Evolutionary conservation across 768 basidiomycete genomes (phyloP).

Genomic region (Mycena rebaudengoi): DNA sequence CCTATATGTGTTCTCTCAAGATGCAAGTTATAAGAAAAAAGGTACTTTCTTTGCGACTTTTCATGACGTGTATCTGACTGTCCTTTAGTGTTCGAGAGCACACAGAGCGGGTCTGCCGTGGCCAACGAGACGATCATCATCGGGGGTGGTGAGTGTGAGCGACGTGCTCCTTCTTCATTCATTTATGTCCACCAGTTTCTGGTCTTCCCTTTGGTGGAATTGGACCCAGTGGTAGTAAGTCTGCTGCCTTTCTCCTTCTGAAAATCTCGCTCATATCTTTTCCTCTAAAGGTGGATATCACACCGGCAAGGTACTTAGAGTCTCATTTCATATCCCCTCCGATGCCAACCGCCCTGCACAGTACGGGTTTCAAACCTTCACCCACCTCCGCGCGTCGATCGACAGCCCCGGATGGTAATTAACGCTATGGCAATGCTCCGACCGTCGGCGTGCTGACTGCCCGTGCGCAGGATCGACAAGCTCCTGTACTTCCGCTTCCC

Average conservation of each 20-base stretch:
- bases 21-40: conserved; percentile 65
- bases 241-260: background rate
- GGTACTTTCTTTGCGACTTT: conserved; percentile 44
- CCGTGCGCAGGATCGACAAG: conserved; percentile 53
- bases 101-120: conserved; percentile 73
- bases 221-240: conserved; percentile 76
- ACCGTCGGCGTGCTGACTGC: conserved; percentile 26
- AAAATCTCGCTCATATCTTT: background rate
- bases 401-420: conserved; percentile 68
- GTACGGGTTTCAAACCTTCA: conserved; percentile 80
- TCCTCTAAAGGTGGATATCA: conserved; percentile 64
- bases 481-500: conserved; percentile 64
- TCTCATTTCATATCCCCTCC: background rate
- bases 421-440: conserved; percentile 41
- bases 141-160: conserved; percentile 52
- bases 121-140: conserved; percentile 80
- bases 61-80: background rate
- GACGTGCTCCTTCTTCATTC: background rate
- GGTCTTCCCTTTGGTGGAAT: conserved; percentile 81
- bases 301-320: conserved; percentile 68
- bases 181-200: conserved; percentile 45
- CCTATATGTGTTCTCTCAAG: conserved; percentile 79
- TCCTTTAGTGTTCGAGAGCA: conserved; percentile 67
- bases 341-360: background rate
- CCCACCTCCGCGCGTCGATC: conserved; percentile 69